Percentiles rank a stretch among this genome's conserved stretches.
These are phyloP conservation scores for Boletellus deceptivus DNA, from an alignment of 1,284 basidiomycete genomes.

Conservation along the genomic window DNA sequence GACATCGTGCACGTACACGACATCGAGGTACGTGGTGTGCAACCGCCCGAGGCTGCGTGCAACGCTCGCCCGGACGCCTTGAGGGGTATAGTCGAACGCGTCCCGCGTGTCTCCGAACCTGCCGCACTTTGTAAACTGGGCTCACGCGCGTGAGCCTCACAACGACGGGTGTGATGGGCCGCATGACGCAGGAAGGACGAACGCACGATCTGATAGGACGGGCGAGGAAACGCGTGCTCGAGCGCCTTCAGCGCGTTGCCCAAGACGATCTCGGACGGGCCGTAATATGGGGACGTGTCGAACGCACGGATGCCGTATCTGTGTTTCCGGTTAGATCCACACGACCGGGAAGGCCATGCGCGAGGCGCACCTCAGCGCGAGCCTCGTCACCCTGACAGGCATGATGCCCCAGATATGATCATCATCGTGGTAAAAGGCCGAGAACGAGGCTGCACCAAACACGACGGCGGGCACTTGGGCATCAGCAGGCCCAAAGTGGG, in stretches of 20 bases:
- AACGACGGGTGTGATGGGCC: not conserved
- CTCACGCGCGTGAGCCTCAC: too few relatives aligned
- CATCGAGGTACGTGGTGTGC: conserved; percentile 80
- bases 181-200: not conserved
- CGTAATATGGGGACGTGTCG: conserved; percentile 90
- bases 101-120: conserved; percentile 65
- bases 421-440: conserved; percentile 68
- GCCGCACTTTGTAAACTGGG: conserved; percentile 87
- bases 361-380: conserved; percentile 71
- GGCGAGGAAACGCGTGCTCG: conserved; percentile 71
- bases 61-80: conserved; percentile 69
- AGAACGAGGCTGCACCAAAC: conserved; percentile 73
- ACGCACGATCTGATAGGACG: conserved; percentile 73
- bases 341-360: not conserved
- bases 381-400: conserved; percentile 72
- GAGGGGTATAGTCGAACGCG: conserved; percentile 81
- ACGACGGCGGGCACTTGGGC: conserved; percentile 52
- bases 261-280: conserved; percentile 86
- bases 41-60: conserved; percentile 71
- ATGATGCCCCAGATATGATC: conserved; percentile 55
- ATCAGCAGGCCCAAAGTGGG: conserved; percentile 28
- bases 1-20: conserved; percentile 89
- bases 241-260: conserved; percentile 72
- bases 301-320: conserved; percentile 90
- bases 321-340: not conserved